These are phyloP conservation scores for Polyporus arcularius DNA, from an alignment of 768 basidiomycete genomes.

Conservation along the genomic window DNA sequence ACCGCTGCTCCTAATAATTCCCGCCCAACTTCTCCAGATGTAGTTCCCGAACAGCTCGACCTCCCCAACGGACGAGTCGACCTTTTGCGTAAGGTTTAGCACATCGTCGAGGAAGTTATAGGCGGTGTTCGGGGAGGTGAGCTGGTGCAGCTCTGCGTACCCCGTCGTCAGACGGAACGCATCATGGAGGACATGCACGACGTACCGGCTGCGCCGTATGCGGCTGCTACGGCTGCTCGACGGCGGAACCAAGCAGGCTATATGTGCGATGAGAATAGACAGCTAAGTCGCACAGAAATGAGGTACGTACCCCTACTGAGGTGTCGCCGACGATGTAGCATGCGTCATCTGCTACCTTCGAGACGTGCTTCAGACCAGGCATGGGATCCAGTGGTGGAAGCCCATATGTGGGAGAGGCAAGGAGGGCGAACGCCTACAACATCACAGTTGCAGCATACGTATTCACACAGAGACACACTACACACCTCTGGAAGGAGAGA, in stretches of 20 bases:
- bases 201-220: slow-evolving; percentile 62
- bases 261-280: neutral
- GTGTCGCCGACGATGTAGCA: slow-evolving; percentile 58
- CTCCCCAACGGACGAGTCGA: slow-evolving; percentile 54
- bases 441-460: neutral
- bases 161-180: neutral
- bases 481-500: slow-evolving; percentile 66
- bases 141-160: slow-evolving; percentile 71
- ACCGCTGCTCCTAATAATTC: slow-evolving; percentile 70
- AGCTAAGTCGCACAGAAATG: neutral
- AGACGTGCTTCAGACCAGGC: slow-evolving; percentile 62
- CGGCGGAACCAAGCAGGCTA: slow-evolving; percentile 76
- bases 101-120: slow-evolving; percentile 66
- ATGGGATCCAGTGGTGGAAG: slow-evolving; percentile 58
- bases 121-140: slow-evolving; percentile 74
- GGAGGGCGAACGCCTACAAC: slow-evolving; percentile 68
- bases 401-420: slow-evolving; percentile 53
- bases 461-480: neutral
- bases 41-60: slow-evolving; percentile 58
- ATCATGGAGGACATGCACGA: neutral
- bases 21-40: slow-evolving; percentile 67
- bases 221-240: slow-evolving; percentile 61
- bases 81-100: slow-evolving; percentile 47
- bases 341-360: slow-evolving; percentile 67
- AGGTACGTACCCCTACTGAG: slow-evolving; percentile 54